Conservation (phyloP, 2,329 filamentous ascomycete species). For the Parastagonospora nodorum region DNA sequence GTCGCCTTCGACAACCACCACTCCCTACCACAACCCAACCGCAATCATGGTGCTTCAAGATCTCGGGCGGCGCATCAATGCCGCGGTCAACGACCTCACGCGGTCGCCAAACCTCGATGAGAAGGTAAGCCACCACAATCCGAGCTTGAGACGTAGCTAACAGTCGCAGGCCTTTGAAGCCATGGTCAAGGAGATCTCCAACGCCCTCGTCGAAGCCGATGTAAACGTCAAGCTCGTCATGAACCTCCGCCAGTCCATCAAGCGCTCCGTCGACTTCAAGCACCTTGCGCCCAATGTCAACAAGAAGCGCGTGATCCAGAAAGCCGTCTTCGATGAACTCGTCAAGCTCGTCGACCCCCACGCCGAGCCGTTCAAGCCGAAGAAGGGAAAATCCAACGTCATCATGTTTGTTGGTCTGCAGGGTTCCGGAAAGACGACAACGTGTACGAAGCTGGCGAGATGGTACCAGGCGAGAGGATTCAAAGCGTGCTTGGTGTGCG, state of each 20-base stretch:
- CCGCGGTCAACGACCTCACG: constrained; percentile 91
- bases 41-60: constrained; percentile 92
- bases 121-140: constrained; percentile 64
- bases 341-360: constrained; percentile 96
- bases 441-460: constrained; percentile 93
- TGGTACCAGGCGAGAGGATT: constrained; percentile 95
- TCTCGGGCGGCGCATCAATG: constrained; percentile 96
- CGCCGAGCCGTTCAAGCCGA: constrained; percentile 92
- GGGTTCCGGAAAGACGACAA: constrained; percentile 96
- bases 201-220: constrained; percentile 93
- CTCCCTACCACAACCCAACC: constrained; percentile 13
- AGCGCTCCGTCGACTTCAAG: constrained; percentile 89
- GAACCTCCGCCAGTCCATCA: constrained; percentile 90
- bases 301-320: constrained; percentile 98
- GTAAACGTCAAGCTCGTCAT: constrained; percentile 95
- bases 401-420: constrained; percentile 99
- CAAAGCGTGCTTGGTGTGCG: constrained; percentile 91
- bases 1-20: constrained; percentile 5
- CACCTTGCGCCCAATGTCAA: constrained; percentile 89
- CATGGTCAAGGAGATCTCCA: constrained; percentile 98
- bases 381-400: constrained; percentile 93
- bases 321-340: constrained; percentile 95
- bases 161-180: constrained; percentile 79
- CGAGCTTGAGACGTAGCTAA: constrained; percentile 40
- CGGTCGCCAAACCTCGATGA: constrained; percentile 92